These are phyloP conservation scores for Breynia disticha DNA, from an alignment of 441 rosid genomes.

Conservation along the genomic window DNA sequence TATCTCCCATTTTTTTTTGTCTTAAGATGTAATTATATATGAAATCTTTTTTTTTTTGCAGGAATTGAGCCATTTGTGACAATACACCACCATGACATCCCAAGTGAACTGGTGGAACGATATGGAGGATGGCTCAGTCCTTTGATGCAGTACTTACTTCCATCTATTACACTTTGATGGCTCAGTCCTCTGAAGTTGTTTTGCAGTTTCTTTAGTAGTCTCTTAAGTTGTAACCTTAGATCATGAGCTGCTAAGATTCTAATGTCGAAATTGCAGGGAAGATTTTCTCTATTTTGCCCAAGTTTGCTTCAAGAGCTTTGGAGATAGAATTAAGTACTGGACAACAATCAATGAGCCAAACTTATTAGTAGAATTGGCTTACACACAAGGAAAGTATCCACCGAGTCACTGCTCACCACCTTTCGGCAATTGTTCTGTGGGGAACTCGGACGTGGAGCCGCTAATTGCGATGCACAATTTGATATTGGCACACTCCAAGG, in stretches of 20 bases:
- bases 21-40: background rate
- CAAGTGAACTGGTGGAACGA: slow-evolving; percentile 36
- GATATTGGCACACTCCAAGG: slow-evolving; percentile 39
- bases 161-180: background rate
- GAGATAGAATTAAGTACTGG: slow-evolving; percentile 42
- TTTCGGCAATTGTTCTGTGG: slow-evolving; percentile 37
- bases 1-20: background rate
- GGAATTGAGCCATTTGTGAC: slow-evolving; percentile 50
- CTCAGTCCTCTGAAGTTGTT: no score
- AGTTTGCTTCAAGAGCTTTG: slow-evolving; percentile 39
- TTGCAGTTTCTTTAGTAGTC: no score
- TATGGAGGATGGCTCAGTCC: slow-evolving; percentile 44
- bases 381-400: slow-evolving; percentile 26
- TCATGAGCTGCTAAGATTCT: background rate
- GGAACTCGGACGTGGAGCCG: slow-evolving; percentile 39
- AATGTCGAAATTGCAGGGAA: slow-evolving; percentile 23
- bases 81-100: slow-evolving; percentile 33
- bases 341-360: slow-evolving; percentile 40
- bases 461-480: slow-evolving; percentile 28
- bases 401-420: slow-evolving; percentile 37
- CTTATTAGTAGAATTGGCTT: slow-evolving; percentile 25
- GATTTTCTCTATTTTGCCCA: slow-evolving; percentile 35
- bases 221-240: no score
- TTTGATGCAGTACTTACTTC: slow-evolving; percentile 27
- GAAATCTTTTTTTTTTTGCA: slow-evolving; percentile 7